These are phyloP conservation scores for Blepharisma japonicum DNA, from an alignment of 73 alveolate genomes.

Conservation along the genomic window DNA sequence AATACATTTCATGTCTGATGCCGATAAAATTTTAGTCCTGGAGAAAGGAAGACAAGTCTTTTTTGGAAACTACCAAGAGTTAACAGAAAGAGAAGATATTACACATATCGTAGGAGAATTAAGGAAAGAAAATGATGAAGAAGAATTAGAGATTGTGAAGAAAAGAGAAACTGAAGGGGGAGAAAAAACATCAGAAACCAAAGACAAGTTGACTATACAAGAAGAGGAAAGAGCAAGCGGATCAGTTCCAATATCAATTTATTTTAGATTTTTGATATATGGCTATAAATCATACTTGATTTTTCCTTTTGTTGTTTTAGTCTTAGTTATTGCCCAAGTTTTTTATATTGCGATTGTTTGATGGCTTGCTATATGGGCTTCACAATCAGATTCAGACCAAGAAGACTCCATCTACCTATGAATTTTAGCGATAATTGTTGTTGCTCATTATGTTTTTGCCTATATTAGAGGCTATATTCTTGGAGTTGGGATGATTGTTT, in stretches of 20 bases:
- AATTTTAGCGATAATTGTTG: too few species aligned
- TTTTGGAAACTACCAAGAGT: conserved; percentile 10
- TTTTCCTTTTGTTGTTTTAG: too few species aligned
- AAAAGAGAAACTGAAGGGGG: neutral
- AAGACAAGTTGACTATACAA: neutral
- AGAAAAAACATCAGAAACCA: neutral
- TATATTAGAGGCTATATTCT: too few species aligned
- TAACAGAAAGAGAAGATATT: neutral
- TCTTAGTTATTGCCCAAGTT: too few species aligned
- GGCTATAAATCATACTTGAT: neutral
- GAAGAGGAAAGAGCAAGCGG: conserved; percentile 12
- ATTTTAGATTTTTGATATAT: neutral
- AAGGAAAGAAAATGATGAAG: neutral
- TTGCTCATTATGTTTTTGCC: too few species aligned
- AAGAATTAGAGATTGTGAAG: neutral
- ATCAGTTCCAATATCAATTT: neutral
- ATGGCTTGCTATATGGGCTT: too few species aligned
- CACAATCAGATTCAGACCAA: too few species aligned
- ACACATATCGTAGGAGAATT: neutral
- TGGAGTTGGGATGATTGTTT: too few species aligned
- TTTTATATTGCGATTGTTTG: too few species aligned
- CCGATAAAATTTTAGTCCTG: conserved; percentile 51
- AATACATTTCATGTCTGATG: conserved; percentile 27
- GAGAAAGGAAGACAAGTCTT: conserved; percentile 37
- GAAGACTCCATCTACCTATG: too few species aligned